phyloP scores from a whole-genome alignment of 768 basidiomycete species.

The Leccinum boreale region DNA sequence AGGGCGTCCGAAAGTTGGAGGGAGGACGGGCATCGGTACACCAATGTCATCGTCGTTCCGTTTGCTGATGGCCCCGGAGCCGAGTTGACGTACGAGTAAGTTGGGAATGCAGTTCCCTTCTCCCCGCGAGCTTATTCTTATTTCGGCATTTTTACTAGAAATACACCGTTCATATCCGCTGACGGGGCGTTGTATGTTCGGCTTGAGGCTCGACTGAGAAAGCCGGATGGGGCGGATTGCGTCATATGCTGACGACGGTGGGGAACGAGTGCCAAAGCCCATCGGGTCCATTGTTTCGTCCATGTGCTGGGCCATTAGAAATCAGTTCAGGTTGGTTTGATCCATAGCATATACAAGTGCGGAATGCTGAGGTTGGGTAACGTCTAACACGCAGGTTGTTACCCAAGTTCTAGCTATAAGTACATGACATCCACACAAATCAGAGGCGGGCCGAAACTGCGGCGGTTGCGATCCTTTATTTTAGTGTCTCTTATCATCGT shows the following conservation, averaged over 20 bases:
- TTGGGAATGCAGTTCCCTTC: background rate
- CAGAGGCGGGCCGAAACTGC: no score
- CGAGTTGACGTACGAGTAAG: constrained; percentile 54
- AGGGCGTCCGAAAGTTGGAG: constrained; percentile 15
- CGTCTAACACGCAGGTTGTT: no score
- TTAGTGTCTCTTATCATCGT: no score
- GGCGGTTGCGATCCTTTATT: no score
- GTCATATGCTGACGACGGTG: constrained; percentile 37
- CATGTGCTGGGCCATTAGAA: no score
- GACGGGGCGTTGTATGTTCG: constrained; percentile 46
- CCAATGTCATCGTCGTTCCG: constrained; percentile 35
- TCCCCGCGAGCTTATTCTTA: background rate
- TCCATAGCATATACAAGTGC: no score
- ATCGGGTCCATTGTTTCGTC: no score
- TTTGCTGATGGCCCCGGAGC: constrained; percentile 40
- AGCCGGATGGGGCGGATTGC: constrained; percentile 39
- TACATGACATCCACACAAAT: no score
- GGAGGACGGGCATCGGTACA: constrained; percentile 2
- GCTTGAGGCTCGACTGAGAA: constrained; percentile 44
- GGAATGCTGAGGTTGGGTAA: no score
- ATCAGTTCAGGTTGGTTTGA: no score
- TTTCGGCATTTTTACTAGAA: constrained; percentile 26
- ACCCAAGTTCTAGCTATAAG: no score
- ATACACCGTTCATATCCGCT: constrained; percentile 43
- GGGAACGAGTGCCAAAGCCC: no score